Evolutionary conservation across 371 early-diverging fungal genomes (phyloP).

Genomic region (Phascolomyces articulosus): DNA sequence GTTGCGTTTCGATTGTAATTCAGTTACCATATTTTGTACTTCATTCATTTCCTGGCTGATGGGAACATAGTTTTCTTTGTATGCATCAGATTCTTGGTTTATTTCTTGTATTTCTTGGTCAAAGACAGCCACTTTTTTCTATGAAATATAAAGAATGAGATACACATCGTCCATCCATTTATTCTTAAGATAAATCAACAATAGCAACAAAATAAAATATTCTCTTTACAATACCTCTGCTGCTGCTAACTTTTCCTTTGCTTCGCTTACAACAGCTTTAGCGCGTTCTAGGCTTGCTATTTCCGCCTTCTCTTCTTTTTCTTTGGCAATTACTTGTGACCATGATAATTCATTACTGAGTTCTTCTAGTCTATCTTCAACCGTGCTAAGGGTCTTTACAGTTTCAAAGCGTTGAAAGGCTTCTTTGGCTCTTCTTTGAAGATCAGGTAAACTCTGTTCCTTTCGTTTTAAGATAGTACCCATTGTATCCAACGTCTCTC

Average conservation of each 20-base stretch:
- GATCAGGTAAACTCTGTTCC: slow-evolving; percentile 57
- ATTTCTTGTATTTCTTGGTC: slow-evolving; percentile 46
- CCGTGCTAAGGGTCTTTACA: slow-evolving; percentile 56
- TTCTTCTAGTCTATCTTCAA: slow-evolving; percentile 60
- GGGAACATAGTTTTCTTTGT: neutral
- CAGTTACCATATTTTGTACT: neutral
- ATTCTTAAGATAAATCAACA: neutral
- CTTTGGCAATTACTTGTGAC: slow-evolving; percentile 68
- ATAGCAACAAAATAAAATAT: neutral
- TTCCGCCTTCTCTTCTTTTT: slow-evolving; percentile 26
- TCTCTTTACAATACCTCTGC: neutral
- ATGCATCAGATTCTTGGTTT: slow-evolving; percentile 12
- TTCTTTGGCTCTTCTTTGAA: slow-evolving; percentile 61
- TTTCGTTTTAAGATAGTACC: slow-evolving; percentile 61
- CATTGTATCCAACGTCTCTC: slow-evolving; percentile 70
- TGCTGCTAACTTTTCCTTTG: neutral
- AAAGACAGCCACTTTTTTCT: slow-evolving; percentile 35
- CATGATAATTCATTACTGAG: slow-evolving; percentile 78
- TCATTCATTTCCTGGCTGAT: neutral
- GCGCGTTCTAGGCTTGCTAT: neutral
- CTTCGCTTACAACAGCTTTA: slow-evolving; percentile 8
- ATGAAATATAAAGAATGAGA: neutral
- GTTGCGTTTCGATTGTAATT: neutral
- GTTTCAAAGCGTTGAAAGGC: slow-evolving; percentile 67
- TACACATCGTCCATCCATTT: no score